Evolutionary conservation across 805 yeast species (phyloP).

Genomic region (Wickerhamomyces canadensis): DNA sequence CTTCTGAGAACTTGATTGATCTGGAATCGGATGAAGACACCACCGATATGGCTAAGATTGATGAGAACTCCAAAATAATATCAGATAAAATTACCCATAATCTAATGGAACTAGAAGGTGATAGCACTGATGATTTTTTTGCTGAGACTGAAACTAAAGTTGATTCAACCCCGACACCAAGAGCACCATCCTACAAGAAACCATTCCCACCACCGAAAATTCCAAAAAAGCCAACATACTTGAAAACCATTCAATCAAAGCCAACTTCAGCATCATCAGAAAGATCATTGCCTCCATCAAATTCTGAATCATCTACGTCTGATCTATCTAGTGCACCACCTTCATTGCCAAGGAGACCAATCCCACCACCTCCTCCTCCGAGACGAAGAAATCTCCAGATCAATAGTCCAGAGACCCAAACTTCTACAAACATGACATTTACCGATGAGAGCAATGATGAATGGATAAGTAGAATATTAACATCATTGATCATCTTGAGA

Average conservation of each 20-base stretch:
- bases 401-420: constrained; percentile 14
- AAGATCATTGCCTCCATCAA: constrained; percentile 2
- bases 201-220: constrained; percentile 19
- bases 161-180: constrained; percentile 1
- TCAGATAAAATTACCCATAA: constrained; percentile 15
- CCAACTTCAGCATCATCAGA: neutral
- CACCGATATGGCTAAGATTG: constrained; percentile 14
- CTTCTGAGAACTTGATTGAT: constrained; percentile 26
- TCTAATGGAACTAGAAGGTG: constrained; percentile 32
- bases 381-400: constrained; percentile 9
- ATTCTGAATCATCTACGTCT: constrained; percentile 3
- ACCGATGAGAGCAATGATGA: constrained; percentile 45
- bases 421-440: constrained; percentile 7
- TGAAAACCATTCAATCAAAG: constrained; percentile 4
- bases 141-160: constrained; percentile 1
- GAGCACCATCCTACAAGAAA: constrained; percentile 9
- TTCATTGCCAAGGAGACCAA: constrained; percentile 25
- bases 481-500: constrained; percentile 16
- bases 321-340: constrained; percentile 9
- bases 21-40: constrained; percentile 17
- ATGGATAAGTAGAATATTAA: constrained; percentile 51
- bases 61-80: constrained; percentile 9
- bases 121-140: constrained; percentile 13
- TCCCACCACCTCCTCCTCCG: constrained; percentile 29
- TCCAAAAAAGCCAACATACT: constrained; percentile 19